Evolutionary conservation across 2,329 filamentous ascomycete genomes (phyloP).

Genomic region (Pestalotiopsis sp.): DNA sequence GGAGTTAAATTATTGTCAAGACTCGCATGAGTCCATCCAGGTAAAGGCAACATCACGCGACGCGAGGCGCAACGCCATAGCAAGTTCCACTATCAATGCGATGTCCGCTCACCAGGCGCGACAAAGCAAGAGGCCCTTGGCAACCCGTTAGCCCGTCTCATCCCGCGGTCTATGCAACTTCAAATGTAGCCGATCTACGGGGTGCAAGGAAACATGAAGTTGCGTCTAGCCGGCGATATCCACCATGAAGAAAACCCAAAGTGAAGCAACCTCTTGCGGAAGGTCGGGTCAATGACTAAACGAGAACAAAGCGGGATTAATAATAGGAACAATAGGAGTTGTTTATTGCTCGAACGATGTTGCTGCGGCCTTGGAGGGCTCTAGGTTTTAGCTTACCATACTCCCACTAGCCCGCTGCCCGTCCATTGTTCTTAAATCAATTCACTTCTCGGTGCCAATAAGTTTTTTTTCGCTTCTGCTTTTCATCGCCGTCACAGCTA

Average conservation of each 20-base stretch:
- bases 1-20: background rate
- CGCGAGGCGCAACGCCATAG: background rate
- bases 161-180: slow-evolving; percentile 5
- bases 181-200: background rate
- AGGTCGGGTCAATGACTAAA: slow-evolving; percentile 7
- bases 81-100: background rate
- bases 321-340: background rate
- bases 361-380: background rate
- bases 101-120: background rate
- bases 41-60: background rate
- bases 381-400: background rate
- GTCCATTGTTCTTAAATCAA: slow-evolving; percentile 1
- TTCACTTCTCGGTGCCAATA: slow-evolving; percentile 2
- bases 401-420: background rate
- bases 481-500: slow-evolving; percentile 2
- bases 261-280: background rate
- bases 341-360: background rate
- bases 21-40: background rate
- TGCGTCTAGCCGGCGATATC: background rate
- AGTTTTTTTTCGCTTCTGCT: background rate
- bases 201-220: background rate
- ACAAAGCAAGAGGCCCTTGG: background rate
- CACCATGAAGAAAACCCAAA: background rate
- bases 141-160: slow-evolving; percentile 8
- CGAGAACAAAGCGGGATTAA: background rate